These are phyloP conservation scores for Pistacia integerrima DNA, from an alignment of 345 rosid species.

Conservation along the genomic window DNA sequence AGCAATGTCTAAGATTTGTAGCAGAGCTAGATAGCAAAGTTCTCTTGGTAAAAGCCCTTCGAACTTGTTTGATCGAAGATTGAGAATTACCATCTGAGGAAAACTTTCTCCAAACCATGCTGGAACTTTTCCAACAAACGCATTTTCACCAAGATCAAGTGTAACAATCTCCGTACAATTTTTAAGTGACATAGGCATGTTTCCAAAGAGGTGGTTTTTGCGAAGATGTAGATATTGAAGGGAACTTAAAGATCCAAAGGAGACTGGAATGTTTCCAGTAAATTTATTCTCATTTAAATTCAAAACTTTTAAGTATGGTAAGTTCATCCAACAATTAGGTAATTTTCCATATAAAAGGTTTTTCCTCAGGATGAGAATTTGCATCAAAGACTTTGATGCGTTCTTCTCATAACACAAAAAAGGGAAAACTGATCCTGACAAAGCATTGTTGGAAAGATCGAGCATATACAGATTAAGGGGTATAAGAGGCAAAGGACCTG, in stretches of 20 bases:
- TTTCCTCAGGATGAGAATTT: conserved; percentile 35
- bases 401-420: conserved; percentile 23
- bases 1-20: conserved; percentile 4
- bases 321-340: conserved; percentile 28
- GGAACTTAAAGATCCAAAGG: background rate
- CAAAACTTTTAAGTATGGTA: background rate
- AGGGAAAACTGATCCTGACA: background rate
- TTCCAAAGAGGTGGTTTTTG: background rate
- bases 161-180: background rate
- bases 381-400: background rate
- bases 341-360: conserved; percentile 34
- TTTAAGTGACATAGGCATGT: background rate
- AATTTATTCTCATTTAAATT: conserved; percentile 9
- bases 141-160: background rate
- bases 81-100: background rate
- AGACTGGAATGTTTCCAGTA: background rate
- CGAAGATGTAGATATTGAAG: background rate
- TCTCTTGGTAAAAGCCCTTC: conserved; percentile 22
- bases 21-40: conserved; percentile 11
- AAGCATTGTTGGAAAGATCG: background rate
- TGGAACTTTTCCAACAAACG: conserved; percentile 4
- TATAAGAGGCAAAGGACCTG: conserved; percentile 26
- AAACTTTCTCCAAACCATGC: conserved; percentile 15
- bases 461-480: background rate
- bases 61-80: conserved; percentile 27